A percentile compares a stretch with the other conserved stretches of the same genome.
Evolutionary conservation across 1,284 basidiomycete genomes (phyloP).

Genomic region (Baeospora myosura): DNA sequence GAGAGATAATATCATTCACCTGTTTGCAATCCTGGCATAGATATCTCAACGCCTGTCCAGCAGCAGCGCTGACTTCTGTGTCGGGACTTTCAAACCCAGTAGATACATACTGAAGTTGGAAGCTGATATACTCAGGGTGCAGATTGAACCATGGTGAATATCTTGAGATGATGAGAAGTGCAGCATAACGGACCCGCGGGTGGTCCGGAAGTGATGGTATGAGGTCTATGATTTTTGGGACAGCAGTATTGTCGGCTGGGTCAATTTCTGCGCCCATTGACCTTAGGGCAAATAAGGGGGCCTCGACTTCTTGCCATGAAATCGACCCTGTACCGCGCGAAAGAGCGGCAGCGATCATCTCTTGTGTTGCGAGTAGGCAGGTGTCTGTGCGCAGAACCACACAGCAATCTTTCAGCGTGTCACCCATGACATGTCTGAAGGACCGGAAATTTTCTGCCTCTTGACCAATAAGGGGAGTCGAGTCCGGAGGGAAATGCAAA

Average conservation of each 20-base stretch:
- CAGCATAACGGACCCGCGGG: slow-evolving; percentile 91
- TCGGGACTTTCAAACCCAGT: slow-evolving; percentile 83
- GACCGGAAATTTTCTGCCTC: slow-evolving; percentile 91
- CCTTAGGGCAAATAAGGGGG: slow-evolving; percentile 94
- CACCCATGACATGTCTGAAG: slow-evolving; percentile 98
- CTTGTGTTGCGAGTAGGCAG: slow-evolving; percentile 79
- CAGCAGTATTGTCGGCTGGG: slow-evolving; percentile 72
- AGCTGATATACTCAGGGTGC: slow-evolving; percentile 84
- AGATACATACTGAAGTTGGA: slow-evolving; percentile 88
- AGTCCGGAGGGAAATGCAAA: slow-evolving; percentile 84
- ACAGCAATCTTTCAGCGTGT: slow-evolving; percentile 98
- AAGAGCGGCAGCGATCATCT: slow-evolving; percentile 73
- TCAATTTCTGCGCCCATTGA: slow-evolving; percentile 97
- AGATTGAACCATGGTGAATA: slow-evolving; percentile 96
- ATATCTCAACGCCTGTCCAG: slow-evolving; percentile 94
- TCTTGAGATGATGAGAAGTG: slow-evolving; percentile 89
- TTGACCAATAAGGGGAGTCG: slow-evolving; percentile 62
- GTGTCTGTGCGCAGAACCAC: slow-evolving; percentile 84
- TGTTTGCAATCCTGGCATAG: slow-evolving; percentile 94
- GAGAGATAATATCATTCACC: slow-evolving; percentile 32
- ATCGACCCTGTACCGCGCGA: slow-evolving; percentile 41
- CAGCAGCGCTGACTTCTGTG: slow-evolving; percentile 83
- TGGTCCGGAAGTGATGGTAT: slow-evolving; percentile 88
- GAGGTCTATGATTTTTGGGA: slow-evolving; percentile 93
- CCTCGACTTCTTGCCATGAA: slow-evolving; percentile 96